phyloP scores from a whole-genome alignment of 1,139 yeast species.

The Protomyces pachydermus region DNA sequence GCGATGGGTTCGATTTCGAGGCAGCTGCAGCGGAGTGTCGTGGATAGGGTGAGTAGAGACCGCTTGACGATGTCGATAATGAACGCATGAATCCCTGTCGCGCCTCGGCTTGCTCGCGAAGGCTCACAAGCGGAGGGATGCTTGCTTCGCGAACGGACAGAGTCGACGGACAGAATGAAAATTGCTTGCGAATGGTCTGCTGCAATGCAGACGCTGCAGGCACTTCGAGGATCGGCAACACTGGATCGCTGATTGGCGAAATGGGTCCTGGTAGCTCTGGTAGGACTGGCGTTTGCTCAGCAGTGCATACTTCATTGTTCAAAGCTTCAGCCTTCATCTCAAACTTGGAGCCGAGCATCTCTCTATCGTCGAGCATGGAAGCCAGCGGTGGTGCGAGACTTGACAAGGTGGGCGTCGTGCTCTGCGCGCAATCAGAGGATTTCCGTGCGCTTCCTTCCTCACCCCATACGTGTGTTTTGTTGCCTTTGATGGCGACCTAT shows the following conservation, averaged over 20 bases:
- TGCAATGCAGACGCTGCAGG: background rate
- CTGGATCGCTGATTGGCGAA: background rate
- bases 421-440: too few species aligned
- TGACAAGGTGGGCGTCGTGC: too few species aligned
- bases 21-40: background rate
- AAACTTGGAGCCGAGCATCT: too few species aligned
- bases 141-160: background rate
- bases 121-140: conserved; percentile 4
- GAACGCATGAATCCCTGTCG: background rate
- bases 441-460: background rate
- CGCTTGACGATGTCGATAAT: background rate
- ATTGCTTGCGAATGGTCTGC: conserved; percentile 5
- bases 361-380: too few species aligned
- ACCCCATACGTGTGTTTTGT: conserved; percentile 17
- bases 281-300: background rate
- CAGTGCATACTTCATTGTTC: background rate
- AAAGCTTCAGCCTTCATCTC: too few species aligned
- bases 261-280: background rate
- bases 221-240: background rate
- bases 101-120: background rate
- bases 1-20: background rate
- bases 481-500: conserved; percentile 16
- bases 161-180: conserved; percentile 22
- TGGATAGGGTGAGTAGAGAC: conserved; percentile 2
- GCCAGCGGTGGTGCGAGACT: too few species aligned